phyloP scores from a whole-genome alignment of 169 alveolate species.

The Toxoplasma gondii region DNA sequence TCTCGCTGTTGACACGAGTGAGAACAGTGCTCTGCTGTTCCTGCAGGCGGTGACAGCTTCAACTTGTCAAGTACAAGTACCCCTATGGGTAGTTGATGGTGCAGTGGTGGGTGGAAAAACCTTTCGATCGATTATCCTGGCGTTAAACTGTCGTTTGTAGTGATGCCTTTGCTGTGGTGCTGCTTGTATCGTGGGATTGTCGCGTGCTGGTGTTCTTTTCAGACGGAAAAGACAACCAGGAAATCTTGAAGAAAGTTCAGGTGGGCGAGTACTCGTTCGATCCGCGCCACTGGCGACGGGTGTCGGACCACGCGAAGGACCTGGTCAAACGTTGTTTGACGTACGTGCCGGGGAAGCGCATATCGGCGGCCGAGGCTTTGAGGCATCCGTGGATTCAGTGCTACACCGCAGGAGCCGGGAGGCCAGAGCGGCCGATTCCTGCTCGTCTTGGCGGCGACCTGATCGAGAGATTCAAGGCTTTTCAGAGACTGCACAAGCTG shows the following conservation, averaged over 20 bases:
- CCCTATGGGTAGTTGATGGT: too few species aligned
- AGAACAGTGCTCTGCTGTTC: too few species aligned
- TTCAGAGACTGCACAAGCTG: slow-evolving; percentile 87
- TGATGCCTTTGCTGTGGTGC: too few species aligned
- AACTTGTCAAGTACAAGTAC: too few species aligned
- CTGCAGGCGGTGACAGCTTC: too few species aligned
- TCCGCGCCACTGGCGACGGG: slow-evolving; percentile 80
- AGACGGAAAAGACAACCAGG: slow-evolving; percentile 85
- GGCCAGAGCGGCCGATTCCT: slow-evolving; percentile 76
- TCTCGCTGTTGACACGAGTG: too few species aligned
- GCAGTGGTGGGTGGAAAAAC: too few species aligned
- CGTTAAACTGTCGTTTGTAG: too few species aligned
- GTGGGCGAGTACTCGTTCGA: slow-evolving; percentile 78
- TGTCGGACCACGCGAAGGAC: slow-evolving; percentile 91
- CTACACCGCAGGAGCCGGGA: slow-evolving; percentile 86
- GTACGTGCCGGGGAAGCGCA: slow-evolving; percentile 87
- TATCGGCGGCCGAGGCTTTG: slow-evolving; percentile 93
- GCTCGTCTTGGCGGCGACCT: slow-evolving; percentile 76
- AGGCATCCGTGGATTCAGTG: slow-evolving; percentile 87
- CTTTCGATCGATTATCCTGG: too few species aligned
- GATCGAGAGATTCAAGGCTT: slow-evolving; percentile 85
- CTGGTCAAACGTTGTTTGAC: slow-evolving; percentile 87
- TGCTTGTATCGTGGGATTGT: too few species aligned
- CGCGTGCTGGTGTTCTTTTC: slow-evolving; percentile 59
- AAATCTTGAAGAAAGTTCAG: slow-evolving; percentile 78